A percentile compares a stretch with the other conserved stretches of the same genome.
Evolutionary conservation across 2,329 filamentous ascomycete genomes (phyloP).

Genomic region (Trichoderma arundinaceum): DNA sequence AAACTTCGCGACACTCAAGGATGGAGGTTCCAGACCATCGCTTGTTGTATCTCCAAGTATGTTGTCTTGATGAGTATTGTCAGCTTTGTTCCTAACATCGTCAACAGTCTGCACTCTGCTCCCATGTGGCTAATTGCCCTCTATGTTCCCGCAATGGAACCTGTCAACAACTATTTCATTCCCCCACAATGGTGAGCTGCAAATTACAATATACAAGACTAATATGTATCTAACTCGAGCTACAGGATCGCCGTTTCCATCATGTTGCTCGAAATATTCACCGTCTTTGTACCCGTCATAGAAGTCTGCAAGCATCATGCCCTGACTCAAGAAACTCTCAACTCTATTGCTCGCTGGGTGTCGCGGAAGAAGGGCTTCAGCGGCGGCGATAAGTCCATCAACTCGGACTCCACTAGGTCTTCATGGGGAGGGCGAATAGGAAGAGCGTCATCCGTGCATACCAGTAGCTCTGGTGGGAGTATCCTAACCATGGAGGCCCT

Average conservation of each 20-base stretch:
- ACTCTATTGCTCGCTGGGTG: conserved; percentile 57
- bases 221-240: neutral
- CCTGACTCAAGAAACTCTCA: conserved; percentile 55
- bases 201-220: too few relatives aligned
- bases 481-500: conserved; percentile 65
- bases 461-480: conserved; percentile 46
- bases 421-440: conserved; percentile 47
- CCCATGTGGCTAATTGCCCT: conserved; percentile 71
- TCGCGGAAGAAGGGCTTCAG: conserved; percentile 45
- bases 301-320: conserved; percentile 56
- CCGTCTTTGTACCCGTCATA: conserved; percentile 66
- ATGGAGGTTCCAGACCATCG: conserved; percentile 68
- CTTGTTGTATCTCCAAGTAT: conserved; percentile 54
- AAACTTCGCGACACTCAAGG: conserved; percentile 68
- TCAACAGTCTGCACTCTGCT: conserved; percentile 62
- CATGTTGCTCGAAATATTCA: conserved; percentile 66
- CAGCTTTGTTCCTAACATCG: conserved; percentile 1
- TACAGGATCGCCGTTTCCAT: conserved; percentile 63
- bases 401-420: conserved; percentile 44
- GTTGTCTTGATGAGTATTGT: conserved; percentile 33
- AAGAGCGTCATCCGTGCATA: conserved; percentile 44
- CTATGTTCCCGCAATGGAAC: conserved; percentile 56
- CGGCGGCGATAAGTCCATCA: conserved; percentile 43
- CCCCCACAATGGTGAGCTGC: conserved; percentile 65
- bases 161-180: conserved; percentile 60